Conservation (phyloP, 2,329 filamentous ascomycete genomes). For the Nannizziopsis barbatae region DNA sequence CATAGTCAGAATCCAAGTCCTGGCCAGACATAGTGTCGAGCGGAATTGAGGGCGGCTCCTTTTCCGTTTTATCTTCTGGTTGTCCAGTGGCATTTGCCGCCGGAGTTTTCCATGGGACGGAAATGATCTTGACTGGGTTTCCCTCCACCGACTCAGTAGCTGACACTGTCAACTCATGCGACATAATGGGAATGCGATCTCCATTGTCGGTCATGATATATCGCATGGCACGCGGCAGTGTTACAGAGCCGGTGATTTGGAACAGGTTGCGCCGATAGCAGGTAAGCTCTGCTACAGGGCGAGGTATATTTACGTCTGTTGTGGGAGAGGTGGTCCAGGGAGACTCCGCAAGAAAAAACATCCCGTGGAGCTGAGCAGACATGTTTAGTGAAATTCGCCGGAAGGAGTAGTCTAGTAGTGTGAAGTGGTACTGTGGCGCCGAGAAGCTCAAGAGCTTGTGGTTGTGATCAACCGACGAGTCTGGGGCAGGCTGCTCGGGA, state of each 20-base stretch:
- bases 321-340: constrained; percentile 47
- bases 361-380: constrained; percentile 53
- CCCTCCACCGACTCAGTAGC: constrained; percentile 92
- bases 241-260: constrained; percentile 84
- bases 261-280: constrained; percentile 95
- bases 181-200: constrained; percentile 69
- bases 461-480: constrained; percentile 52
- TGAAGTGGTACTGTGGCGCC: constrained; percentile 49
- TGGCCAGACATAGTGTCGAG: constrained; percentile 55
- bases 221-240: constrained; percentile 63
- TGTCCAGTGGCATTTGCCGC: constrained; percentile 59
- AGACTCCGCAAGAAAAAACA: constrained; percentile 58
- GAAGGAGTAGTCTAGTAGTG: constrained; percentile 49
- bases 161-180: constrained; percentile 76
- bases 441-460: constrained; percentile 67
- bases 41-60: constrained; percentile 74
- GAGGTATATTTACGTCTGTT: constrained; percentile 41
- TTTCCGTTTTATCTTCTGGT: constrained; percentile 56
- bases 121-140: constrained; percentile 83
- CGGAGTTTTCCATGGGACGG: constrained; percentile 95
- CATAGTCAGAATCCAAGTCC: constrained; percentile 68
- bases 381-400: constrained; percentile 47
- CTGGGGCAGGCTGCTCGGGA: constrained; percentile 28
- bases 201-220: constrained; percentile 75
- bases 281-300: constrained; percentile 61